Percentiles rank a stretch among this genome's conserved stretches.
Conservation (phyloP, 345 rosid species). For the Populus simonii region DNA sequence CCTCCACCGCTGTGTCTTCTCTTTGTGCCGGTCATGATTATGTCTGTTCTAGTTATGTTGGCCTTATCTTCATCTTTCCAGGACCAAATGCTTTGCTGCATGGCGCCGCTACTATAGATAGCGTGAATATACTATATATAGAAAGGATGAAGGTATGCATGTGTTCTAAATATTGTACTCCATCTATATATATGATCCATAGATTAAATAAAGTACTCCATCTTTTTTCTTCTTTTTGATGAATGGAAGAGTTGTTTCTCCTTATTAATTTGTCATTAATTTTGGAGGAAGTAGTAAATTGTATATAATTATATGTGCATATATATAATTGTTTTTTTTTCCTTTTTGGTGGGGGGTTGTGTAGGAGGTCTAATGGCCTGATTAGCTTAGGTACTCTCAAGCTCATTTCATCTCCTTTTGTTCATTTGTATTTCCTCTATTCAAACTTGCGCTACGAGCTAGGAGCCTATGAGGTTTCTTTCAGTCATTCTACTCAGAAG, state of each 20-base stretch:
- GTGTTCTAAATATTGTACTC: background rate
- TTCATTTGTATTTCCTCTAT: too few relatives aligned
- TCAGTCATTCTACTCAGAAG: too few relatives aligned
- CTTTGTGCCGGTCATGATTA: background rate
- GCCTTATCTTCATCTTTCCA: background rate
- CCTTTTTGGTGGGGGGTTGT: background rate
- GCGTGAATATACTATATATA: background rate
- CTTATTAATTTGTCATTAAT: background rate
- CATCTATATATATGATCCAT: background rate
- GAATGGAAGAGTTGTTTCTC: background rate
- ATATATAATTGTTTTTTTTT: too few relatives aligned
- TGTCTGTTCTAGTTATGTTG: background rate
- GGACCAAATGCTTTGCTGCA: background rate
- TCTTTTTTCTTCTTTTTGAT: background rate
- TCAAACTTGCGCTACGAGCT: too few relatives aligned
- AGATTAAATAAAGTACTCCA: background rate
- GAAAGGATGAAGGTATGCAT: background rate
- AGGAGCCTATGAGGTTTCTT: too few relatives aligned
- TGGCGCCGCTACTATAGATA: background rate
- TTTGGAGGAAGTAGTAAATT: background rate
- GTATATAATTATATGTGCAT: background rate
- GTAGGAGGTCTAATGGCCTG: background rate
- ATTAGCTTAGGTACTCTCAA: too few relatives aligned
- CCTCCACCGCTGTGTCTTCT: slow-evolving; percentile 7
- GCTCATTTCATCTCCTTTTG: too few relatives aligned